A percentile compares a stretch with the other conserved stretches of the same genome.
Evolutionary conservation across 352 stramenopile genomes (phyloP).

Genomic region (Phytophthora megakarya): DNA sequence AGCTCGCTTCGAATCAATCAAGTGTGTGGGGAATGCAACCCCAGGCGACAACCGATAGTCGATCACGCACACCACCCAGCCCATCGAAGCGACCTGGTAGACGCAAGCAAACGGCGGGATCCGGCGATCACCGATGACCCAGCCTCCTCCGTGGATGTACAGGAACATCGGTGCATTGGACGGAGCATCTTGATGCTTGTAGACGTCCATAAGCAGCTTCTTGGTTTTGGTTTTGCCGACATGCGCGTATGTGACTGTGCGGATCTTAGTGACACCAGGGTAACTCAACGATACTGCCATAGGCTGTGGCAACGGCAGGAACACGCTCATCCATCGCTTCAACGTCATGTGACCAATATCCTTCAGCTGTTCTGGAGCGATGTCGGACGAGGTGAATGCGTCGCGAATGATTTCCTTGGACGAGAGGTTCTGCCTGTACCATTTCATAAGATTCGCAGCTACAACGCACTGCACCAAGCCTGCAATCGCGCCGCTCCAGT

Average conservation of each 20-base stretch:
- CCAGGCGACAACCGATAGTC: conserved; percentile 73
- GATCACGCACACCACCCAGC: conserved; percentile 71
- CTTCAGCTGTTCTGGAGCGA: conserved; percentile 35
- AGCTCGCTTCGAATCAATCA: conserved; percentile 71
- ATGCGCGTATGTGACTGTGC: conserved; percentile 54
- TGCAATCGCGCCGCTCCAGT: conserved; percentile 52
- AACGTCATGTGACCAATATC: conserved; percentile 49
- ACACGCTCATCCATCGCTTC: conserved; percentile 55
- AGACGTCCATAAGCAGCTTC: conserved; percentile 70
- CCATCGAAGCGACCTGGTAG: conserved; percentile 58
- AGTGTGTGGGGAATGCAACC: conserved; percentile 58
- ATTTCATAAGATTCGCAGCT: conserved; percentile 44
- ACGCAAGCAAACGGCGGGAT: conserved; percentile 54
- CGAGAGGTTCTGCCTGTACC: conserved; percentile 49
- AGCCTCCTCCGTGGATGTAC: conserved; percentile 72
- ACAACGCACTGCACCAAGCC: conserved; percentile 52
- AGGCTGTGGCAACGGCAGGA: conserved; percentile 57
- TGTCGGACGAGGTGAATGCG: conserved; percentile 39
- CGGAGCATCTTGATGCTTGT: conserved; percentile 43
- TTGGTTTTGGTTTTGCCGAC: conserved; percentile 59
- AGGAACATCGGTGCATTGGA: conserved; percentile 66
- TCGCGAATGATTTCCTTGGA: conserved; percentile 49
- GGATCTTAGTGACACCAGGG: conserved; percentile 46
- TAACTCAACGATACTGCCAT: conserved; percentile 52
- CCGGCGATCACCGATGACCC: conserved; percentile 61